These are phyloP conservation scores for Rhodotorula glutinis DNA, from an alignment of 1,284 basidiomycete genomes.

Conservation along the genomic window DNA sequence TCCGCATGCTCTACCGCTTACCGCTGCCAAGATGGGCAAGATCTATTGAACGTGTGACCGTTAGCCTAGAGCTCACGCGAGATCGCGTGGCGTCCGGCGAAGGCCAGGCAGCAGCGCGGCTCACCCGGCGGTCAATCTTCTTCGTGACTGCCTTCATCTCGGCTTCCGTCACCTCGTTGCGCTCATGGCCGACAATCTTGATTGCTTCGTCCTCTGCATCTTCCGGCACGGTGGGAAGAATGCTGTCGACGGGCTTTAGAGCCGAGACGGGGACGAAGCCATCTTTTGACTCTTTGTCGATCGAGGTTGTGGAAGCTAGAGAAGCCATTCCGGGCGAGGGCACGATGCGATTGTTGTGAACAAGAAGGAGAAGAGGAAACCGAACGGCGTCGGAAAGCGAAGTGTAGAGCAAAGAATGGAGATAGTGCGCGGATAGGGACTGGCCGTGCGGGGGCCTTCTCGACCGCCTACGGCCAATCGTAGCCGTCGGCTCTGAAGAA, in stretches of 20 bases:
- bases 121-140: slow-evolving; percentile 58
- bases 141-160: slow-evolving; percentile 41
- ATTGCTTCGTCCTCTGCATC: slow-evolving; percentile 25
- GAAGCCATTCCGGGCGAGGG: background rate
- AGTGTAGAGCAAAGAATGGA: too few relatives aligned
- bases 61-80: too few relatives aligned
- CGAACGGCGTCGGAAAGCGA: too few relatives aligned
- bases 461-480: too few relatives aligned
- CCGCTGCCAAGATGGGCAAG: slow-evolving; percentile 61
- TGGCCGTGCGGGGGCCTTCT: too few relatives aligned
- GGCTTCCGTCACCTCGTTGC: slow-evolving; percentile 16
- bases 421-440: too few relatives aligned
- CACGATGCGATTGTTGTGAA: too few relatives aligned
- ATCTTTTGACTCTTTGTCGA: background rate
- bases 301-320: background rate
- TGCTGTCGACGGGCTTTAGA: background rate
- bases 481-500: too few relatives aligned
- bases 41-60: background rate
- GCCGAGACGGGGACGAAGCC: background rate
- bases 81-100: too few relatives aligned
- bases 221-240: slow-evolving; percentile 5
- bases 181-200: slow-evolving; percentile 13
- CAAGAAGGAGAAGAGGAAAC: too few relatives aligned
- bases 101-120: too few relatives aligned
- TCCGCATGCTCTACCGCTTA: slow-evolving; percentile 37